Conservation (phyloP, 2,329 filamentous ascomycete species). For the Pyrenochaeta sp. region DNA sequence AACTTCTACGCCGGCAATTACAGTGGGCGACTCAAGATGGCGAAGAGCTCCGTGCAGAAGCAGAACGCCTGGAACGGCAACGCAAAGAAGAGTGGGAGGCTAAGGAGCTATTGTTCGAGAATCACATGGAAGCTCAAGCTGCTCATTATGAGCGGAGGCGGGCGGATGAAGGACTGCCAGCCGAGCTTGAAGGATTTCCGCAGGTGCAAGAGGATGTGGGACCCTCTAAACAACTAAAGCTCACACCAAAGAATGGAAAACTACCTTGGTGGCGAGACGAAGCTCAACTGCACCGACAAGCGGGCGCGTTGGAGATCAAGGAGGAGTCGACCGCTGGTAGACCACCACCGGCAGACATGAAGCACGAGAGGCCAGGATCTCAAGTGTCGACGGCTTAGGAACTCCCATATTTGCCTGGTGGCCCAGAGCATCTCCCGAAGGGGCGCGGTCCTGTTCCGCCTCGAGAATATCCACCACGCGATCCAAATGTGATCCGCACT, state of each 20-base stretch:
- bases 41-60: constrained; percentile 70
- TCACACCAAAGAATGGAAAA: constrained; percentile 33
- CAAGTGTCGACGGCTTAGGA: constrained; percentile 14
- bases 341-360: constrained; percentile 14
- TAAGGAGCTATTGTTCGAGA: constrained; percentile 81
- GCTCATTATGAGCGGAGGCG: constrained; percentile 46
- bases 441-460: background rate
- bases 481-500: background rate
- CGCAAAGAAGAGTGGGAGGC: constrained; percentile 79
- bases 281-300: constrained; percentile 16
- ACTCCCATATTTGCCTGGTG: background rate
- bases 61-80: constrained; percentile 70
- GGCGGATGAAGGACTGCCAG: constrained; percentile 43
- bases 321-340: constrained; percentile 6
- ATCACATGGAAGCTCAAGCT: constrained; percentile 75
- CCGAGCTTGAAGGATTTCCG: constrained; percentile 39
- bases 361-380: constrained; percentile 9
- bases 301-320: constrained; percentile 7
- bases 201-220: constrained; percentile 49
- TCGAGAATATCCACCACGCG: background rate
- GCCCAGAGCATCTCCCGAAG: background rate
- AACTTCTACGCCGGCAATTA: constrained; percentile 68
- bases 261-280: constrained; percentile 48
- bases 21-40: constrained; percentile 76
- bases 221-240: constrained; percentile 41